These are phyloP conservation scores for Symmetrospora coprosmae DNA, from an alignment of 768 basidiomycete genomes.

Conservation along the genomic window DNA sequence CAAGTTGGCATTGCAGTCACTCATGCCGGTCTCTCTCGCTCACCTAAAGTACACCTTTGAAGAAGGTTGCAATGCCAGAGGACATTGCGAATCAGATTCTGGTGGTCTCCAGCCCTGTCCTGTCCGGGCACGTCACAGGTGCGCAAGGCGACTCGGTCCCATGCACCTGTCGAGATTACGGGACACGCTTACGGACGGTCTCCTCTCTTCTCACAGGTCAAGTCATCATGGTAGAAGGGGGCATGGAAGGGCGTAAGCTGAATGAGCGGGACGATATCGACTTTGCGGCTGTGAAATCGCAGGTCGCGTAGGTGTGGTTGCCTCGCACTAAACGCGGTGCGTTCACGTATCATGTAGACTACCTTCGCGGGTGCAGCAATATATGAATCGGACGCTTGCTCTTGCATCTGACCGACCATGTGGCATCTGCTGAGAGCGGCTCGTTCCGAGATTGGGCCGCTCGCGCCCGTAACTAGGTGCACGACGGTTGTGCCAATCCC, in stretches of 20 bases:
- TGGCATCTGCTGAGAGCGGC: too few species aligned
- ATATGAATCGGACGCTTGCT: too few species aligned
- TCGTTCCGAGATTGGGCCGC: too few species aligned
- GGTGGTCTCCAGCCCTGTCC: conserved; percentile 46
- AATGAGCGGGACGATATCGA: conserved; percentile 32
- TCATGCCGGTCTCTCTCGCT: not conserved
- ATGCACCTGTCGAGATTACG: too few species aligned
- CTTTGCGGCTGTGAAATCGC: not conserved
- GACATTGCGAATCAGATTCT: conserved; percentile 57
- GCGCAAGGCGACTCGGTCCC: too few species aligned
- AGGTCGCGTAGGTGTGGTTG: not conserved
- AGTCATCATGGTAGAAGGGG: conserved; percentile 37
- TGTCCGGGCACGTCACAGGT: conserved; percentile 60
- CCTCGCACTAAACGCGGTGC: too few species aligned
- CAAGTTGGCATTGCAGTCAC: conserved; percentile 3
- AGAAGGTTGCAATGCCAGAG: conserved; percentile 50
- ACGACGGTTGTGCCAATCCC: too few species aligned
- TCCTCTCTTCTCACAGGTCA: not conserved
- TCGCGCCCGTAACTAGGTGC: too few species aligned
- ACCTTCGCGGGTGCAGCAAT: too few species aligned
- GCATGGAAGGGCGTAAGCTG: conserved; percentile 59
- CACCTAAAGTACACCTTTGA: conserved; percentile 49
- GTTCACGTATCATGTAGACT: too few species aligned
- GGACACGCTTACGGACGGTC: too few species aligned
- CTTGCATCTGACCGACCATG: too few species aligned